A percentile compares a stretch with the other conserved stretches of the same genome.
phyloP scores from a whole-genome alignment of 257 asterid species.

The Penstemon barbatus region DNA sequence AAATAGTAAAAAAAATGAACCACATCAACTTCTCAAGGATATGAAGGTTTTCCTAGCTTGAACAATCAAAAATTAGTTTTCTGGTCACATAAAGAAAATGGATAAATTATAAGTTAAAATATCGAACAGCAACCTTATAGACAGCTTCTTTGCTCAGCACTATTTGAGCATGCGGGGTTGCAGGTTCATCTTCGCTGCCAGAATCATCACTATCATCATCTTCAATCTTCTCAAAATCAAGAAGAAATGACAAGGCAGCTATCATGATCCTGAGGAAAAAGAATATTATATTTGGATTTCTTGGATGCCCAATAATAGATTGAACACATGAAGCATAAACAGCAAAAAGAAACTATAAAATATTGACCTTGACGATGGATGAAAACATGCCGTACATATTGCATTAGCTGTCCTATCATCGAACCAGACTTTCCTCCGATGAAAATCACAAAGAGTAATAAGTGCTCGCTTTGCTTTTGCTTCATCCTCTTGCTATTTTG shows the following conservation, averaged over 20 bases:
- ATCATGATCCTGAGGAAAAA: conserved; percentile 78
- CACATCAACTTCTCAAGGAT: conserved; percentile 8
- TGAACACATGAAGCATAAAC: conserved; percentile 3
- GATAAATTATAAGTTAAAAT: conserved; percentile 8
- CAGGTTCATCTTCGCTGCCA: conserved; percentile 65
- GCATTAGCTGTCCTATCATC: conserved; percentile 96
- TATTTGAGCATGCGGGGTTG: conserved; percentile 54
- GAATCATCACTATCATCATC: conserved; percentile 74
- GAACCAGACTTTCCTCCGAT: conserved; percentile 84
- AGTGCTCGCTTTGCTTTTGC: conserved; percentile 79
- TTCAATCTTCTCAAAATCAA: conserved; percentile 86
- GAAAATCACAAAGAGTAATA: conserved; percentile 71
- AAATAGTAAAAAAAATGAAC: not conserved
- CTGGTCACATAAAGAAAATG: not conserved
- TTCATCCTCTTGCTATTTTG: conserved; percentile 84
- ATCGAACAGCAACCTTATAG: conserved; percentile 69
- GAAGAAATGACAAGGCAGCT: conserved; percentile 87
- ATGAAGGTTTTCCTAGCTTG: not conserved
- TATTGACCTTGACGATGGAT: conserved; percentile 63
- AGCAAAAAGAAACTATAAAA: not conserved
- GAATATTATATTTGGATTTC: conserved; percentile 21
- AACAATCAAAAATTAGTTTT: conserved; percentile 7
- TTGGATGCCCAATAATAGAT: not conserved
- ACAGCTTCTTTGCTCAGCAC: conserved; percentile 72
- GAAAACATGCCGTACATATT: conserved; percentile 84